Percentiles rank a stretch among this genome's conserved stretches.
Conservation (phyloP, 2,329 filamentous ascomycete species). For the Ceratocystiopsis sp. region DNA sequence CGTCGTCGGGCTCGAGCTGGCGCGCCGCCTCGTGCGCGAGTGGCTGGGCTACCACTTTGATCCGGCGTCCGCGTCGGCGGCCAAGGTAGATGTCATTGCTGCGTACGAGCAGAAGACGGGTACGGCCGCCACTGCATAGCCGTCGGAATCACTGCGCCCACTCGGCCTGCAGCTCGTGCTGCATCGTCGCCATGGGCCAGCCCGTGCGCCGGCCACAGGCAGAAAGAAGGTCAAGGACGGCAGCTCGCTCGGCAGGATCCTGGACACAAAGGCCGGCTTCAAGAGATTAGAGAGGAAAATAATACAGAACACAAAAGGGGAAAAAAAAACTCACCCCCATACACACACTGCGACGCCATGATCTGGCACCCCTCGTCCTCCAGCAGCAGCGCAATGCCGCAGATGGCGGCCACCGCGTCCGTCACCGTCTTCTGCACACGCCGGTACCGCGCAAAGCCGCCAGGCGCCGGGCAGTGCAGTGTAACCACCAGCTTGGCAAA, state of each 20-base stretch:
- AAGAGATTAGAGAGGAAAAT: not conserved
- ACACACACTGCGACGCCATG: constrained; percentile 26
- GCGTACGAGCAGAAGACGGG: no score
- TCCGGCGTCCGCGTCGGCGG: constrained; percentile 36
- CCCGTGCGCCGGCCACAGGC: constrained; percentile 21
- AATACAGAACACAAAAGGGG: not conserved
- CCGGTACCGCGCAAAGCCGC: constrained; percentile 28
- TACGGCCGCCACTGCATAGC: no score
- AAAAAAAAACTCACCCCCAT: constrained; percentile 11
- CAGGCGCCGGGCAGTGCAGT: constrained; percentile 29
- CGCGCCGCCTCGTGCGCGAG: constrained; percentile 58
- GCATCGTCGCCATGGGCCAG: constrained; percentile 13
- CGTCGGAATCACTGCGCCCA: no score
- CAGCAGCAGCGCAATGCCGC: constrained; percentile 29
- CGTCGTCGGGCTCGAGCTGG: constrained; percentile 66
- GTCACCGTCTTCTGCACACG: constrained; percentile 24
- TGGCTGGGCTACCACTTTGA: constrained; percentile 80
- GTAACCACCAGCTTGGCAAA: constrained; percentile 35
- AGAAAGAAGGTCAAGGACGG: constrained; percentile 20
- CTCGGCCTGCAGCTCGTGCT: not conserved
- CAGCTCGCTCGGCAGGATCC: constrained; percentile 18
- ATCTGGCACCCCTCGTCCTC: constrained; percentile 23
- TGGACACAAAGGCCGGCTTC: constrained; percentile 25
- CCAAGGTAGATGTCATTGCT: constrained; percentile 26
- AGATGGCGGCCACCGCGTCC: constrained; percentile 29